Evolutionary conservation across 2,329 filamentous ascomycete species (phyloP).

Genomic region (Pseudogymnoascus verrucosus): DNA sequence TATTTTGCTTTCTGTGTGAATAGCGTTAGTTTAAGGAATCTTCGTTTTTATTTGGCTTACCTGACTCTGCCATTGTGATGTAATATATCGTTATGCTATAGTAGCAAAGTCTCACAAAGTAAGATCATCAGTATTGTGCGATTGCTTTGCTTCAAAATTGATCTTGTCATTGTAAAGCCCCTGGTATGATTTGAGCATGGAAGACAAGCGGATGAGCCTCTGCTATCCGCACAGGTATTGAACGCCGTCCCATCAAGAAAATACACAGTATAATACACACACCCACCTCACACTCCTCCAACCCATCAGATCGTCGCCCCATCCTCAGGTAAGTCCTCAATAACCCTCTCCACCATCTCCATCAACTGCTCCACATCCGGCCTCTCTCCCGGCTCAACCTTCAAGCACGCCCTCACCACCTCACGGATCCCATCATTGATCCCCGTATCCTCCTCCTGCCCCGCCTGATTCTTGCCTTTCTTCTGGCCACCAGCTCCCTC

Average conservation of each 20-base stretch:
- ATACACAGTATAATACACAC: constrained; percentile 7
- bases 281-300: neutral
- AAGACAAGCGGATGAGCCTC: neutral
- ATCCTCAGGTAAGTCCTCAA: constrained; percentile 60
- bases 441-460: constrained; percentile 30
- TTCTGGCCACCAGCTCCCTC: constrained; percentile 55
- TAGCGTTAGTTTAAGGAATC: neutral
- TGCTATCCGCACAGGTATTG: neutral
- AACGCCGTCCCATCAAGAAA: constrained; percentile 2
- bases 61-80: neutral
- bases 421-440: constrained; percentile 82
- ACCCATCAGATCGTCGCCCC: constrained; percentile 23
- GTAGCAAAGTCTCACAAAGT: neutral
- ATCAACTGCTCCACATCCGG: constrained; percentile 85
- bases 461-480: constrained; percentile 28
- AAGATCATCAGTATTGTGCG: neutral
- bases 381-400: constrained; percentile 77
- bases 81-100: neutral
- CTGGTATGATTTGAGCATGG: neutral
- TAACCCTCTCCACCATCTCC: constrained; percentile 63
- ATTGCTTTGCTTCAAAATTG: neutral
- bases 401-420: constrained; percentile 77
- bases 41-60: neutral
- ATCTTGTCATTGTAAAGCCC: neutral
- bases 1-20: neutral